phyloP scores from a whole-genome alignment of 2,329 filamentous ascomycete species.

The Leptographium radiaticola region DNA sequence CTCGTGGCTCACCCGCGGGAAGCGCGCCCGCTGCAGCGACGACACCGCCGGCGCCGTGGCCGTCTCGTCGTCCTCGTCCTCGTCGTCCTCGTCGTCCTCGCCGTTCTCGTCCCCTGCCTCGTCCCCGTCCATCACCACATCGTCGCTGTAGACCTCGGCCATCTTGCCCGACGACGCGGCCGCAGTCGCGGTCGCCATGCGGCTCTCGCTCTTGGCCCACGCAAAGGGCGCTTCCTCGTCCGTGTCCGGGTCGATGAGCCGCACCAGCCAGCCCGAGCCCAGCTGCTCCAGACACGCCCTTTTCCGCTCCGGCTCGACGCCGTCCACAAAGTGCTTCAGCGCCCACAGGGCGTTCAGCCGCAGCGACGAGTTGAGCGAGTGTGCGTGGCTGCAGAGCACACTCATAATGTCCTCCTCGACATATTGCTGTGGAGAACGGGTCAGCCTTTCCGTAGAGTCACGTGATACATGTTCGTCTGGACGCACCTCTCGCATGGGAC shows the following conservation, averaged over 20 bases:
- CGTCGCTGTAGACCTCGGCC: slow-evolving; percentile 10
- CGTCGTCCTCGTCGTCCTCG: neutral
- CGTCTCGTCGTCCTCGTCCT: neutral
- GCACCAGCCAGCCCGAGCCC: slow-evolving; percentile 66
- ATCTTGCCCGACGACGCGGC: slow-evolving; percentile 13
- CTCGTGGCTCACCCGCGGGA: slow-evolving; percentile 10
- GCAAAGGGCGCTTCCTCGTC: slow-evolving; percentile 35
- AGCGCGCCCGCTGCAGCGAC: slow-evolving; percentile 10
- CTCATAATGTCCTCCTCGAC: slow-evolving; percentile 61
- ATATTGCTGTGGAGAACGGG: slow-evolving; percentile 40
- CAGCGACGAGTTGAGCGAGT: slow-evolving; percentile 65
- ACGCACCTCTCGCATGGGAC: slow-evolving; percentile 77
- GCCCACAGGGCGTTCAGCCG: slow-evolving; percentile 85
- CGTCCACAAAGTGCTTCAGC: slow-evolving; percentile 76
- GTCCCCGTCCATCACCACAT: neutral
- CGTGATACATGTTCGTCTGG: neutral
- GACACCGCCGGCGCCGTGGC: neutral
- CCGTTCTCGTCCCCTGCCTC: neutral
- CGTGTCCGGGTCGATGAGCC: slow-evolving; percentile 55
- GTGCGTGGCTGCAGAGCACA: slow-evolving; percentile 71
- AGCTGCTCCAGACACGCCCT: slow-evolving; percentile 66
- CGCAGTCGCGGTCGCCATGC: slow-evolving; percentile 1
- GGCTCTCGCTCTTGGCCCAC: slow-evolving; percentile 11
- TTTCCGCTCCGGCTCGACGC: slow-evolving; percentile 58
- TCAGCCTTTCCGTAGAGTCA: neutral